A percentile compares a stretch with the other conserved stretches of the same genome.
Evolutionary conservation across 2,329 filamentous ascomycete species (phyloP).

Genomic region (Dactylellina cionopaga): DNA sequence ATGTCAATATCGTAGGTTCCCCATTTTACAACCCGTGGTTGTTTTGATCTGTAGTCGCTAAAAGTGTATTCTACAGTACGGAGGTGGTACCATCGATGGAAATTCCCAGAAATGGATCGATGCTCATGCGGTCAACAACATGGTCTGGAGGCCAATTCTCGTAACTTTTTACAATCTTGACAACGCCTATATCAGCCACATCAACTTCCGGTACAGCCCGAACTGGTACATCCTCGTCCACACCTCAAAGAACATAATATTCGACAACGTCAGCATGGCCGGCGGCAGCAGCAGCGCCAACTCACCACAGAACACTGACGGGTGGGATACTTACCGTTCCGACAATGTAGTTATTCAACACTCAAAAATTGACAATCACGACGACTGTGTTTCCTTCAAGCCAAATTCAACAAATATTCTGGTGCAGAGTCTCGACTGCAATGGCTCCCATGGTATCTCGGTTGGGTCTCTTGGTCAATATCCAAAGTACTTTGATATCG

Average conservation of each 20-base stretch:
- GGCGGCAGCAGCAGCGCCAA: constrained; percentile 67
- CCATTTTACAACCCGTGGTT: constrained; percentile 55
- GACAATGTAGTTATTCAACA: constrained; percentile 73
- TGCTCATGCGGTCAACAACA: constrained; percentile 68
- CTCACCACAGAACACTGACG: constrained; percentile 73
- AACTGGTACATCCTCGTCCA: constrained; percentile 74
- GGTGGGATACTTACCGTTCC: constrained; percentile 72
- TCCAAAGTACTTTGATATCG: constrained; percentile 70
- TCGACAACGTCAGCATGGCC: constrained; percentile 71
- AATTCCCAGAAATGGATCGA: constrained; percentile 74
- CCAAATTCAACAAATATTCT: constrained; percentile 76
- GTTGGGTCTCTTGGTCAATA: constrained; percentile 79
- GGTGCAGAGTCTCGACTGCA: constrained; percentile 74
- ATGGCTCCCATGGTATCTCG: constrained; percentile 76
- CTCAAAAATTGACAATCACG: constrained; percentile 71
- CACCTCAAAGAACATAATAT: constrained; percentile 72
- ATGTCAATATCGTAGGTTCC: constrained; percentile 75
- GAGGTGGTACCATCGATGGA: constrained; percentile 67
- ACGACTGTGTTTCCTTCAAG: constrained; percentile 80
- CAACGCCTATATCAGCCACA: constrained; percentile 68
- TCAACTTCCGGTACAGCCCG: constrained; percentile 71
- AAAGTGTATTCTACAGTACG: constrained; percentile 63
- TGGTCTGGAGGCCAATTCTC: constrained; percentile 67
- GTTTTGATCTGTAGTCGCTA: too few relatives aligned
- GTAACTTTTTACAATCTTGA: constrained; percentile 70